Evolutionary conservation across 768 basidiomycete species (phyloP), one percentile per base, ranked within the genome.

Genomic region (Trametopsis cervina): DNA sequence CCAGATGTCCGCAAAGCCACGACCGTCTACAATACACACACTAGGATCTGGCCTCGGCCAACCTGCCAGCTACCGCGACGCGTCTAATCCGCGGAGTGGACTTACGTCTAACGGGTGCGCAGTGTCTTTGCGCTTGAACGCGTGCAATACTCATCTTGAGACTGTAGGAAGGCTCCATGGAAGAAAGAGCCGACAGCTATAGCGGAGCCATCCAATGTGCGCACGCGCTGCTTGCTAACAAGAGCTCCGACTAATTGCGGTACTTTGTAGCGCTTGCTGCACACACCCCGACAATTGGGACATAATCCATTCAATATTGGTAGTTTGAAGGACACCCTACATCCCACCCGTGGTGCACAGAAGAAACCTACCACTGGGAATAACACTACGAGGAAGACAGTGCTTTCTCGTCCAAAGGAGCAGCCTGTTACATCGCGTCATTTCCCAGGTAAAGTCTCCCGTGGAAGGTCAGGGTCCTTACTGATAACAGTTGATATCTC

Each of bases 61-160:
- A n/a, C n/a, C n/a, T n/a, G n/a, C n/a, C n/a, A n/a, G n/a, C n/a
- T n/a, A n/a, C n/a, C n/a, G n/a, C n/a, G 45, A 46, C 45, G 45
- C 45, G 45, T 46, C 45, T 38, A 26, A 24, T 26, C 13, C 35
- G 21, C 45, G 36, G 45, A 7, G 37, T 38, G 13, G 45, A 17
- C 10, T 18, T 18, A n/a, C 17, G 5, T 21, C 7, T 1, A 18
- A 12, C 24, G 45, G 37, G 22, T n/a, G 37, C n/a, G 10, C n/a
- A 10, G 10, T 35, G 33, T 17, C n/a, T 35, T 35, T 38, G 18
- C 3, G 9, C 9, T 17, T 4, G 7, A 38, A n/a, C 22, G 13
- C 18, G 15, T 38, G 12, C 18, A 45, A 46, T 22, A 4, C 17
- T 20, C 15, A 10, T 10, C 3, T 15, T 46, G 21, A 46, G 17